These are phyloP conservation scores for Aulographum hederae DNA, from an alignment of 2,329 filamentous ascomycete species.

Conservation along the genomic window DNA sequence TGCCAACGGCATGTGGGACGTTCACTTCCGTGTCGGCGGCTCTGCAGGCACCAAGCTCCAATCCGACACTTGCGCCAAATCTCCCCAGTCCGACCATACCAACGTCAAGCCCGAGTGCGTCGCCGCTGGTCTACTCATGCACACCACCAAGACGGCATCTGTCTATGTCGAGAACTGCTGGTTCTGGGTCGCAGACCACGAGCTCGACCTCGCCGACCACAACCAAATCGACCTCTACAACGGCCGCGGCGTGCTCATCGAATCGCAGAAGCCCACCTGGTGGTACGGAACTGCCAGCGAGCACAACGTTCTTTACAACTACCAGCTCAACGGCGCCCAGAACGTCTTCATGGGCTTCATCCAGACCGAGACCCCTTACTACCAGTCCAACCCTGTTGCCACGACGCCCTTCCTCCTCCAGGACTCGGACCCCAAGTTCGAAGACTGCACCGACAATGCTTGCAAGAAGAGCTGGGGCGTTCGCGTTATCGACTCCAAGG, in stretches of 20 bases:
- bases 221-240: slow-evolving; percentile 72
- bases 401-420: slow-evolving; percentile 32
- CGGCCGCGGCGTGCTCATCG: slow-evolving; percentile 66
- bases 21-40: slow-evolving; percentile 87
- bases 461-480: slow-evolving; percentile 28
- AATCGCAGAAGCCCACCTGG: slow-evolving; percentile 63
- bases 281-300: slow-evolving; percentile 48
- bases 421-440: slow-evolving; percentile 23
- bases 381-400: slow-evolving; percentile 45
- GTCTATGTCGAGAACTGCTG: slow-evolving; percentile 78
- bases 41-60: slow-evolving; percentile 70
- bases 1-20: slow-evolving; percentile 73
- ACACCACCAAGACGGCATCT: slow-evolving; percentile 36
- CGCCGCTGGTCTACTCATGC: slow-evolving; percentile 49
- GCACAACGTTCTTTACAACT: slow-evolving; percentile 53
- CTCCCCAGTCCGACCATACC: slow-evolving; percentile 40
- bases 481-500: slow-evolving; percentile 19
- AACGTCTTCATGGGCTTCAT: slow-evolving; percentile 46
- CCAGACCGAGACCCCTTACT: slow-evolving; percentile 56
- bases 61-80: slow-evolving; percentile 63
- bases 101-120: slow-evolving; percentile 47
- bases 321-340: slow-evolving; percentile 41
- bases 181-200: slow-evolving; percentile 84
- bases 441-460: slow-evolving; percentile 11
- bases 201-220: slow-evolving; percentile 58